phyloP scores from a whole-genome alignment of 768 basidiomycete species.

The Termitomyces sp. region DNA sequence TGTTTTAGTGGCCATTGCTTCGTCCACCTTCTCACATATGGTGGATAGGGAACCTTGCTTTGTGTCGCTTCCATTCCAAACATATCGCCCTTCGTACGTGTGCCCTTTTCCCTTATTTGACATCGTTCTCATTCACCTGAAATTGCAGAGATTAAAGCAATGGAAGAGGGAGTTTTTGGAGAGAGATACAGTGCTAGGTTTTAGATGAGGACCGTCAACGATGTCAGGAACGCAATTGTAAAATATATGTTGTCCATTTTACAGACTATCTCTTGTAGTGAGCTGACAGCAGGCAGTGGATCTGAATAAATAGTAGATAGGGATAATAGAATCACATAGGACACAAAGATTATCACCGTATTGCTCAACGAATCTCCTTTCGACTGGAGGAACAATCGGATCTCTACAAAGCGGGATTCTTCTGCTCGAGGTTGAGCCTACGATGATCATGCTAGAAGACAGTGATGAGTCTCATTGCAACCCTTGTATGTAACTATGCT shows the following conservation, averaged over 20 bases:
- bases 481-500: neutral
- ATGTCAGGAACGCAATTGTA: too few species aligned
- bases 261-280: neutral
- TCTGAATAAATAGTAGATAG: neutral
- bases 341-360: neutral
- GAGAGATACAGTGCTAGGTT: slow-evolving; percentile 14
- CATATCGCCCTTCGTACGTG: slow-evolving; percentile 61
- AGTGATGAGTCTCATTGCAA: neutral
- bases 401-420: neutral
- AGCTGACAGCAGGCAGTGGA: neutral
- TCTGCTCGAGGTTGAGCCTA: slow-evolving; percentile 1
- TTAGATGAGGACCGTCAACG: neutral
- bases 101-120: neutral
- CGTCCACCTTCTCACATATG: neutral
- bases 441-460: neutral
- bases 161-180: slow-evolving; percentile 19
- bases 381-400: neutral
- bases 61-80: slow-evolving; percentile 61
- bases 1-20: neutral
- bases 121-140: neutral
- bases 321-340: neutral
- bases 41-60: slow-evolving; percentile 46
- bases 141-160: slow-evolving; percentile 20
- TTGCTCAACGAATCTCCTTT: neutral
- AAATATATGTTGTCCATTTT: neutral